Evolutionary conservation across 306 rosid genomes (phyloP).

Genomic region (Acmispon strigosus): DNA sequence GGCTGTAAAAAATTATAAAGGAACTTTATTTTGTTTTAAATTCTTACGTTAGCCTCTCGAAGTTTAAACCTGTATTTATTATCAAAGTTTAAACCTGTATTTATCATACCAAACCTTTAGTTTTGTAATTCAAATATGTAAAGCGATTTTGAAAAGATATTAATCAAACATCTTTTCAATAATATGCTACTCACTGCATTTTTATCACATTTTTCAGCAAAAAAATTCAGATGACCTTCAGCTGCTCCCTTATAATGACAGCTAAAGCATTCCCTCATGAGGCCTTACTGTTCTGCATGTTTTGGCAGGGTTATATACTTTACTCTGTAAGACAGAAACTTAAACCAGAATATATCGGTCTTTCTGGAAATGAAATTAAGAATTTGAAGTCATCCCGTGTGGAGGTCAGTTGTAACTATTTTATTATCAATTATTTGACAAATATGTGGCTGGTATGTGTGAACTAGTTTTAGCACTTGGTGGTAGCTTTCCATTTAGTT

Average conservation of each 20-base stretch:
- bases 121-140: not conserved
- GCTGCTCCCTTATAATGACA: not conserved
- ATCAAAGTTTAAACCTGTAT: too few species aligned
- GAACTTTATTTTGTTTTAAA: not conserved
- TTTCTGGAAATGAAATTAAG: too few species aligned
- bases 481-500: too few species aligned
- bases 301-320: conserved; percentile 77
- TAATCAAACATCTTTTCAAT: not conserved
- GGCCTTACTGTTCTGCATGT: conserved; percentile 9
- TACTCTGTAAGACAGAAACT: conserved; percentile 41
- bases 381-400: too few species aligned
- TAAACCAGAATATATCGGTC: too few species aligned
- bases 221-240: not conserved
- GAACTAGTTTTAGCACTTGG: too few species aligned
- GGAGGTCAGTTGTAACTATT: too few species aligned
- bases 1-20: not conserved
- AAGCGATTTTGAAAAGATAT: not conserved
- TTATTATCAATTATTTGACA: too few species aligned
- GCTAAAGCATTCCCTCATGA: not conserved
- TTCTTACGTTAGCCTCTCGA: not conserved
- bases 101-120: too few species aligned
- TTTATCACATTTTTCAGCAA: not conserved
- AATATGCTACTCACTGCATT: not conserved
- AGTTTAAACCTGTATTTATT: too few species aligned
- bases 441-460: too few species aligned